Percentiles rank a stretch among this genome's conserved stretches.
Evolutionary conservation across 768 basidiomycete species (phyloP).

Genomic region (Boletus sp.): DNA sequence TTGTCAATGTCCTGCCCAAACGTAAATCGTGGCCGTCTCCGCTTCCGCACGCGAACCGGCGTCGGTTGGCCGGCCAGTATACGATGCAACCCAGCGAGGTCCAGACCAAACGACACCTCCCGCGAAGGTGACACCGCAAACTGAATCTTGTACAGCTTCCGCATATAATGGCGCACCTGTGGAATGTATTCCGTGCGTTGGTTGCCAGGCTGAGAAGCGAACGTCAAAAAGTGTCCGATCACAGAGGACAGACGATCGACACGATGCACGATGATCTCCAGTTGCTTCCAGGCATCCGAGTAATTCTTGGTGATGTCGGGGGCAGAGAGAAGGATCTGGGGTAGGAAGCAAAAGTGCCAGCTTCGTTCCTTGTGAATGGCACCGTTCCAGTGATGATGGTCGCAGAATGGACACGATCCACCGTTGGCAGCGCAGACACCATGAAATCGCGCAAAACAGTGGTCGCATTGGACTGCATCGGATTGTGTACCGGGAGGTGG

Average conservation of each 20-base stretch:
- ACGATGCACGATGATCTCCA: conserved; percentile 76
- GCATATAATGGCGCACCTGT: conserved; percentile 87
- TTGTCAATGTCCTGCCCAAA: conserved; percentile 76
- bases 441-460: conserved; percentile 84
- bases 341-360: conserved; percentile 81
- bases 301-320: conserved; percentile 77
- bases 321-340: conserved; percentile 65
- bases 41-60: conserved; percentile 49
- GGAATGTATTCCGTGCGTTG: conserved; percentile 75
- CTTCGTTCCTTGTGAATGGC: conserved; percentile 76
- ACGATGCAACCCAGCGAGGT: conserved; percentile 79
- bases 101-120: conserved; percentile 77
- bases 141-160: conserved; percentile 85
- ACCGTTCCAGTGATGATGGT: conserved; percentile 90
- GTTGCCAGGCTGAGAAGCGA: conserved; percentile 63
- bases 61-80: conserved; percentile 68
- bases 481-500: conserved; percentile 72
- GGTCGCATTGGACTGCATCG: conserved; percentile 88
- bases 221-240: conserved; percentile 79
- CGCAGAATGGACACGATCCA: conserved; percentile 90
- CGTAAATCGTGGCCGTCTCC: conserved; percentile 57
- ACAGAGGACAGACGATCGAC: conserved; percentile 70
- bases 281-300: conserved; percentile 74
- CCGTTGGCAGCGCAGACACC: conserved; percentile 82
- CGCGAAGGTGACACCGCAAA: conserved; percentile 83